Percentiles rank a stretch among this genome's conserved stretches.
Conservation (phyloP, 345 rosid species). For the Gossypium herbaceum region DNA sequence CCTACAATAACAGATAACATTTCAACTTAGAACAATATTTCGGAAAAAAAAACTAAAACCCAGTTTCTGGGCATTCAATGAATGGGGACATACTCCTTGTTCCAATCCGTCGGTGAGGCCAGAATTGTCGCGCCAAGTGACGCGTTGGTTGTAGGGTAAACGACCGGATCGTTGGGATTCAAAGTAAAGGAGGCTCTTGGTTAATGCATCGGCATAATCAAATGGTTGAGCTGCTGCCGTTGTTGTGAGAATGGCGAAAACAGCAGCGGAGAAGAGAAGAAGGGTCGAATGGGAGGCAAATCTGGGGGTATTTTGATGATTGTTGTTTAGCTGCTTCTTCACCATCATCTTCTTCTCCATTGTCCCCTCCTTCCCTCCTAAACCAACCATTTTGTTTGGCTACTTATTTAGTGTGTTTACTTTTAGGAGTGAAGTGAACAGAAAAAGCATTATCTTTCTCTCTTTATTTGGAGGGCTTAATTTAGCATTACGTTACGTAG, state of each 20-base stretch:
- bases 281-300: not conserved
- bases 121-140: constrained; percentile 89
- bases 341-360: constrained; percentile 11
- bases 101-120: constrained; percentile 92
- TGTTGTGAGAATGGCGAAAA: constrained; percentile 9
- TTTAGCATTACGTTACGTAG: not conserved
- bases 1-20: constrained; percentile 32
- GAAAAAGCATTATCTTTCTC: too few species aligned
- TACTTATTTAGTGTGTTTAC: not conserved
- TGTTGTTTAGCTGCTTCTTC: not conserved
- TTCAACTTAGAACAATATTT: not conserved
- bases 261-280: constrained; percentile 16
- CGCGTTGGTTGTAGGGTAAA: constrained; percentile 78
- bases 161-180: constrained; percentile 94
- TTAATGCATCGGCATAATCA: constrained; percentile 69
- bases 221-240: constrained; percentile 12
- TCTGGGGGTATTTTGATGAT: not conserved
- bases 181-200: constrained; percentile 87
- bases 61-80: not conserved
- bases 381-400: not conserved
- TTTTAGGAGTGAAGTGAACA: constrained; percentile 14
- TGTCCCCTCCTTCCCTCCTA: constrained; percentile 22
- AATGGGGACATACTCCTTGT: constrained; percentile 52
- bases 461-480: too few species aligned
- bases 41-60: not conserved